Evolutionary conservation across 306 rosid species (phyloP).

Genomic region (Fagus crenata): DNA sequence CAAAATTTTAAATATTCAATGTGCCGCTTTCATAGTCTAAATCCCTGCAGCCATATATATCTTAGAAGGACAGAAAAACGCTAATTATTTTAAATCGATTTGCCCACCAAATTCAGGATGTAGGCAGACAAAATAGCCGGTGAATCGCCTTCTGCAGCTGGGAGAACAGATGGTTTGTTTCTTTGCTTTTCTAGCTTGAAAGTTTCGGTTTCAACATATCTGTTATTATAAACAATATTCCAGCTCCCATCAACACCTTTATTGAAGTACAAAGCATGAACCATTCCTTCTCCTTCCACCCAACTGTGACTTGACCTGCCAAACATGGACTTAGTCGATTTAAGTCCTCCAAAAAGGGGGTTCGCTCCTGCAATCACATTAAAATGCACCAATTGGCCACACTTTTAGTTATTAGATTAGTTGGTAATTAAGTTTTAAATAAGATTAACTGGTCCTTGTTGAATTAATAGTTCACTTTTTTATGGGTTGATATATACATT

Average conservation of each 20-base stretch:
- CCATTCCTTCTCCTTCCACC: slow-evolving; percentile 91
- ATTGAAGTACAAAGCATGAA: slow-evolving; percentile 58
- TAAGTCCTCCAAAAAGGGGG: slow-evolving; percentile 71
- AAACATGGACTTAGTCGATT: slow-evolving; percentile 59
- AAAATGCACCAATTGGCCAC: background rate
- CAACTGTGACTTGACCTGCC: slow-evolving; percentile 58
- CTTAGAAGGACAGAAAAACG: too few species aligned
- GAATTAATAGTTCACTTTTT: too few species aligned
- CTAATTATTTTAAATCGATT: background rate
- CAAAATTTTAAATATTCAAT: too few species aligned
- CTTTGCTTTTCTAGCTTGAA: slow-evolving; percentile 50
- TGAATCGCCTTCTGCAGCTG: slow-evolving; percentile 55
- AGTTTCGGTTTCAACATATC: slow-evolving; percentile 59
- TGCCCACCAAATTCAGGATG: slow-evolving; percentile 57
- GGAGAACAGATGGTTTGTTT: slow-evolving; percentile 60
- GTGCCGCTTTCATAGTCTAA: too few species aligned
- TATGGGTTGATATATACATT: too few species aligned
- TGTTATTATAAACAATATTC: slow-evolving; percentile 56
- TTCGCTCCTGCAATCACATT: slow-evolving; percentile 53
- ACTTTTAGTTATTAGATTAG: background rate
- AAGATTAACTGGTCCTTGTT: too few species aligned
- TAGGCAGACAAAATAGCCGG: slow-evolving; percentile 49
- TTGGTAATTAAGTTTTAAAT: background rate
- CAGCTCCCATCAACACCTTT: slow-evolving; percentile 37
- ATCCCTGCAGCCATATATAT: too few species aligned